Evolutionary conservation across 306 rosid genomes (phyloP).

Genomic region (Vicia villosa): DNA sequence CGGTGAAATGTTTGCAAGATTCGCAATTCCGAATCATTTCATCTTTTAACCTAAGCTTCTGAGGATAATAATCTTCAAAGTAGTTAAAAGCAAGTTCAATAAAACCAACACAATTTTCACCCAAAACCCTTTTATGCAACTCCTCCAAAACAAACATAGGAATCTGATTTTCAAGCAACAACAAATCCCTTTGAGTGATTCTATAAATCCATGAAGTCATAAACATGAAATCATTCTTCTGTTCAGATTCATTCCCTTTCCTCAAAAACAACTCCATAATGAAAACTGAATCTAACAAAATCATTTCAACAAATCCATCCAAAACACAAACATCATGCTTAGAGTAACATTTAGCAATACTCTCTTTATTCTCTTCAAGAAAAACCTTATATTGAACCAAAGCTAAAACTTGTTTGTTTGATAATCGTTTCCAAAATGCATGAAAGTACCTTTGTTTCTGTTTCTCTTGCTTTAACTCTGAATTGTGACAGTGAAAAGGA

Average conservation of each 20-base stretch:
- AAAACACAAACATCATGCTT: not conserved
- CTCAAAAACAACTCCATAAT: constrained; percentile 38
- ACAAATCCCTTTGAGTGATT: constrained; percentile 31
- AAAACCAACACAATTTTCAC: not conserved
- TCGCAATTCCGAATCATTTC: constrained; percentile 2
- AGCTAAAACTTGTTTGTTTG: constrained; percentile 14
- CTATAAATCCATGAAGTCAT: constrained; percentile 35
- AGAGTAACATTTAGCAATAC: constrained; percentile 28
- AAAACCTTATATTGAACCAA: constrained; percentile 15
- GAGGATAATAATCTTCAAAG: constrained; percentile 38
- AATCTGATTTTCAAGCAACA: constrained; percentile 36
- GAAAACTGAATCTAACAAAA: constrained; percentile 38
- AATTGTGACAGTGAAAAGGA: constrained; percentile 29
- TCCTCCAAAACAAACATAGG: constrained; percentile 41
- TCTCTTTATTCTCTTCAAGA: constrained; percentile 15
- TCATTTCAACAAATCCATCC: constrained; percentile 18
- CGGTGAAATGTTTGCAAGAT: constrained; percentile 36
- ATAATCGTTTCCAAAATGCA: constrained; percentile 34
- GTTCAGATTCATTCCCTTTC: not conserved
- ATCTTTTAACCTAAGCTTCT: not conserved
- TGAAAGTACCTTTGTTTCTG: constrained; percentile 38
- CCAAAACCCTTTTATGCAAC: constrained; percentile 15
- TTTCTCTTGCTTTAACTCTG: constrained; percentile 26
- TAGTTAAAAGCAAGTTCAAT: constrained; percentile 36
- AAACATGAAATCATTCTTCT: constrained; percentile 33